Percentiles rank a stretch among this genome's conserved stretches.
phyloP scores from a whole-genome alignment of 2,329 filamentous ascomycete genomes.

The Kalmusia sp. region DNA sequence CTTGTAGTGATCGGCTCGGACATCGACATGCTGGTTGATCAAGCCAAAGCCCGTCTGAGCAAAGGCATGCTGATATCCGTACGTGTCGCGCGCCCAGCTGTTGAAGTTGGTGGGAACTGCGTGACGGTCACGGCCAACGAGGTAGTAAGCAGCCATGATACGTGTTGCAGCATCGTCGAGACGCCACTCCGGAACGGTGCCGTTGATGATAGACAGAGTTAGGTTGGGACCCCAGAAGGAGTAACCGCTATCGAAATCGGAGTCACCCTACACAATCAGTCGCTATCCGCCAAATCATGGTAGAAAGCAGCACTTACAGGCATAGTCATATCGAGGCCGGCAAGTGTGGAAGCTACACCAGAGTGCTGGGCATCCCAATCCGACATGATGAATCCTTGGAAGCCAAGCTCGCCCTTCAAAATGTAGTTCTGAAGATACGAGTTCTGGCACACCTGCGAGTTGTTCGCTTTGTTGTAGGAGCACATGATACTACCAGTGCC shows the following conservation, averaged over 20 bases:
- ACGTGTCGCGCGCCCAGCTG: constrained; percentile 83
- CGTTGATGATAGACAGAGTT: constrained; percentile 86
- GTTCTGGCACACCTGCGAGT: constrained; percentile 82
- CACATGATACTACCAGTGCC: constrained; percentile 61
- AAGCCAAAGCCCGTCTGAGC: constrained; percentile 68
- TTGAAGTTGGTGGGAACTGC: constrained; percentile 77
- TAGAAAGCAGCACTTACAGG: constrained; percentile 19
- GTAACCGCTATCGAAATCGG: constrained; percentile 72
- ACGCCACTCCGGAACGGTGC: constrained; percentile 84
- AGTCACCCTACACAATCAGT: constrained; percentile 64
- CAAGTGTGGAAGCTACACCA: constrained; percentile 69
- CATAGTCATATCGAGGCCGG: constrained; percentile 89
- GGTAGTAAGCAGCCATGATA: constrained; percentile 73
- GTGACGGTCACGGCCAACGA: constrained; percentile 63
- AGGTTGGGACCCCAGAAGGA: constrained; percentile 88
- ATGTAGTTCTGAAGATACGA: constrained; percentile 76
- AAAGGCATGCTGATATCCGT: constrained; percentile 70
- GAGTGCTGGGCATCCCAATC: constrained; percentile 82
- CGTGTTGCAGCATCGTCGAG: constrained; percentile 92
- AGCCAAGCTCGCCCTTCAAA: constrained; percentile 80
- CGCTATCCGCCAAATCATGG: not conserved
- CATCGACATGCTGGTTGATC: constrained; percentile 82
- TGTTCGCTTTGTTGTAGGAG: constrained; percentile 81
- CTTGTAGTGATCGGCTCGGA: constrained; percentile 74
- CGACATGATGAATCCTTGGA: constrained; percentile 75